A percentile compares a stretch with the other conserved stretches of the same genome.
phyloP scores from a whole-genome alignment of 2,329 filamentous ascomycete species.

The Phialophora chinensis region DNA sequence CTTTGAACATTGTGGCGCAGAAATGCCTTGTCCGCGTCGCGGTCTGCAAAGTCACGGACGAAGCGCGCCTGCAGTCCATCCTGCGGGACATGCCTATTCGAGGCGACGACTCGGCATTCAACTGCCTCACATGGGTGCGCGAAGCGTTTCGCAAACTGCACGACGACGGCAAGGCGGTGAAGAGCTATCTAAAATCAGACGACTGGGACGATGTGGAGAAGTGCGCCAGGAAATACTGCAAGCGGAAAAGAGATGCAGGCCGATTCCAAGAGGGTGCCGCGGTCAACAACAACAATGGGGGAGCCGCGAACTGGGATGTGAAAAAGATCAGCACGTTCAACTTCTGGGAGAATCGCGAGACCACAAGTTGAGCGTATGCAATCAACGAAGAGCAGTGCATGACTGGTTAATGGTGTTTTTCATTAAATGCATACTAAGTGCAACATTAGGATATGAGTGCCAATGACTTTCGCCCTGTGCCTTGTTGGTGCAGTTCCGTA shows the following conservation, averaged over 20 bases:
- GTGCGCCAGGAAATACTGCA: constrained; percentile 38
- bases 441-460: no score
- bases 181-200: constrained; percentile 34
- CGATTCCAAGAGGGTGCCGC: constrained; percentile 27
- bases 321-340: constrained; percentile 39
- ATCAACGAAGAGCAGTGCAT: not conserved
- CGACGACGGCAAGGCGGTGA: constrained; percentile 30
- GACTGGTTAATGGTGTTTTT: no score
- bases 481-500: constrained; percentile 20
- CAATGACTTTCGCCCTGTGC: constrained; percentile 10
- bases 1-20: constrained; percentile 28
- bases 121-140: constrained; percentile 37
- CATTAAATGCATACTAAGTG: no score
- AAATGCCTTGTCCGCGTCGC: constrained; percentile 33
- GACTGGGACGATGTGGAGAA: constrained; percentile 37
- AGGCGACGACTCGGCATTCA: constrained; percentile 33
- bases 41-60: constrained; percentile 37
- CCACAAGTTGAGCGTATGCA: constrained; percentile 17
- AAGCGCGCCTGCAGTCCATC: constrained; percentile 31
- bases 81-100: constrained; percentile 29
- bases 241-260: constrained; percentile 36
- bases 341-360: constrained; percentile 40
- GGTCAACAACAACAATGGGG: constrained; percentile 14
- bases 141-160: constrained; percentile 35
- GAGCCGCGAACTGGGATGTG: constrained; percentile 23